Evolutionary conservation across 139 green algal species (phyloP).

Genomic region (Penium margaritaceum): DNA sequence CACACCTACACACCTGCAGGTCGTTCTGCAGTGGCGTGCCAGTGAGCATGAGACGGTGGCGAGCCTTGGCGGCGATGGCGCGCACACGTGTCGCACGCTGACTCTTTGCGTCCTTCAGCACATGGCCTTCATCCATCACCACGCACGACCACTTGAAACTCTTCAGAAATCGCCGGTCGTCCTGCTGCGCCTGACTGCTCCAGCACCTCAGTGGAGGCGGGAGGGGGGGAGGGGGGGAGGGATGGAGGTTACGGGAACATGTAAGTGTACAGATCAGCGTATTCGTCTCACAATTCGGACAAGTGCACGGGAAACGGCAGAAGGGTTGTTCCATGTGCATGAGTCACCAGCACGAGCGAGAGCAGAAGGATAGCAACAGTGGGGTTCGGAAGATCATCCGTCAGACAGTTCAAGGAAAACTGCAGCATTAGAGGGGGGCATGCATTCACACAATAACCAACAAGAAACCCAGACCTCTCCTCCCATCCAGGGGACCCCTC

Average conservation of each 20-base stretch:
- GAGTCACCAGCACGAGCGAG: too few species aligned
- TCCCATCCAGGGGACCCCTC: too few species aligned
- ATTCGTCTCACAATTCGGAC: too few species aligned
- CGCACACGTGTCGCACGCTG: background rate
- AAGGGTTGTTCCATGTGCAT: too few species aligned
- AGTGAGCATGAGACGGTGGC: constrained; percentile 63
- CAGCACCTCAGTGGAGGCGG: constrained; percentile 18
- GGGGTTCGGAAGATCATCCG: too few species aligned
- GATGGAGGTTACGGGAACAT: background rate
- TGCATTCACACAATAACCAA: too few species aligned
- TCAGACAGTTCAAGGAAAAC: too few species aligned
- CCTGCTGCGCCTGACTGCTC: constrained; percentile 43
- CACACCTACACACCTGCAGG: constrained; percentile 36
- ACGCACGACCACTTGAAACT: constrained; percentile 27
- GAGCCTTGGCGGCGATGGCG: background rate
- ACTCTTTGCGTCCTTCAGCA: constrained; percentile 74
- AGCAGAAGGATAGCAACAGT: too few species aligned
- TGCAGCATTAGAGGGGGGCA: too few species aligned
- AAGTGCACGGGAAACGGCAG: too few species aligned
- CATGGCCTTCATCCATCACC: constrained; percentile 66
- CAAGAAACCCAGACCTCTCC: too few species aligned
- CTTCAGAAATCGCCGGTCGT: constrained; percentile 55
- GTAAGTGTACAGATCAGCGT: too few species aligned
- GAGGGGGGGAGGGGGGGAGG: background rate
- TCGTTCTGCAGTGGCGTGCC: constrained; percentile 90